Evolutionary conservation across 345 rosid genomes (phyloP).

Genomic region (Gossypium arboreum): DNA sequence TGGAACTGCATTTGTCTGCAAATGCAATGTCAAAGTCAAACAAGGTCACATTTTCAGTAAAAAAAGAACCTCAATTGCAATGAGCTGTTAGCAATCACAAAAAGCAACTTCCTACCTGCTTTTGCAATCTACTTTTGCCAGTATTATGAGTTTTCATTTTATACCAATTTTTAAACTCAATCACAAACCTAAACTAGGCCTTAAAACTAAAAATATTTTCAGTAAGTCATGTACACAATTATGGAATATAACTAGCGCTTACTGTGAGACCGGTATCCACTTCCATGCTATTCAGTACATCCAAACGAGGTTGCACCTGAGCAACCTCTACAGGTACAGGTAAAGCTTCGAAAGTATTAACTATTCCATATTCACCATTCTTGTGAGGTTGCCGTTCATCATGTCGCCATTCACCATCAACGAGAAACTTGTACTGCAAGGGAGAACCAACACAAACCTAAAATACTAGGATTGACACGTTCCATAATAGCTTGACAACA

Average conservation of each 20-base stretch:
- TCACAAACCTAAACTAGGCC: background rate
- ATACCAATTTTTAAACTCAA: background rate
- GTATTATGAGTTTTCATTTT: background rate
- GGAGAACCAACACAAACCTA: background rate
- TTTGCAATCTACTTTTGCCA: background rate
- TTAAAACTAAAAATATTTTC: background rate
- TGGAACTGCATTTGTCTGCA: slow-evolving; percentile 9
- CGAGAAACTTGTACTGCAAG: slow-evolving; percentile 61
- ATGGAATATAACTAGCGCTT: slow-evolving; percentile 21
- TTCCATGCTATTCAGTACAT: slow-evolving; percentile 45
- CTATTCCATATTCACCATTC: slow-evolving; percentile 48
- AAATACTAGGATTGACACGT: background rate
- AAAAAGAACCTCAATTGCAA: background rate
- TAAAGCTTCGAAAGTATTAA: slow-evolving; percentile 54
- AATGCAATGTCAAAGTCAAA: background rate
- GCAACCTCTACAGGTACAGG: slow-evolving; percentile 39
- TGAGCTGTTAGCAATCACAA: background rate
- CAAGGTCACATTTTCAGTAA: background rate
- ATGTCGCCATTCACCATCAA: slow-evolving; percentile 70
- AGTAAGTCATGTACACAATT: background rate
- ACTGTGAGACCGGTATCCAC: slow-evolving; percentile 48
- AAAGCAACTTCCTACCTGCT: background rate
- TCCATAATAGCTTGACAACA: background rate
- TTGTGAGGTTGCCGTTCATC: slow-evolving; percentile 51
- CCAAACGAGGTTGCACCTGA: slow-evolving; percentile 28